Percentiles rank a stretch among this genome's conserved stretches.
Evolutionary conservation across 768 basidiomycete genomes (phyloP).

Genomic region (Bullera alba): DNA sequence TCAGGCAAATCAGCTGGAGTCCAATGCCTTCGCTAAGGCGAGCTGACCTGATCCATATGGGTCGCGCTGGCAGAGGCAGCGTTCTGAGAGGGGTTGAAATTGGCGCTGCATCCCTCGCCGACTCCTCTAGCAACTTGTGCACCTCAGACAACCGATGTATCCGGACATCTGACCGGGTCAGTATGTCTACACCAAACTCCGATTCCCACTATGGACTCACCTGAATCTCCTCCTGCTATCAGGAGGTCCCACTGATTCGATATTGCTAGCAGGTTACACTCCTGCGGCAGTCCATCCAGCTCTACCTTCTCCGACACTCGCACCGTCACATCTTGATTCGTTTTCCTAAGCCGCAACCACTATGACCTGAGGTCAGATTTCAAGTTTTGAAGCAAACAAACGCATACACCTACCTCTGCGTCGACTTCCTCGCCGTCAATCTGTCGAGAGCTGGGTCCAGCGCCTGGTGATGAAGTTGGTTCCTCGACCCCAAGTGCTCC

Average conservation of each 20-base stretch:
- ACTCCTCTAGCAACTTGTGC: conserved; percentile 22
- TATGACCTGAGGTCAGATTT: conserved; percentile 5
- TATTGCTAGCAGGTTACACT: conserved; percentile 37
- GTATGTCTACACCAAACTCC: neutral
- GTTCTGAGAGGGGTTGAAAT: conserved; percentile 10
- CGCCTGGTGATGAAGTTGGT: neutral
- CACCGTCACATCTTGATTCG: conserved; percentile 41
- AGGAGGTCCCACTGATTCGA: conserved; percentile 38
- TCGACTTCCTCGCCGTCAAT: conserved; percentile 37
- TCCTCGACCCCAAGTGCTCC: conserved; percentile 17
- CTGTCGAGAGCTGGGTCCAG: conserved; percentile 23
- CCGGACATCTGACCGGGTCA: conserved; percentile 18
- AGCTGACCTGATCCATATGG: conserved; percentile 33
- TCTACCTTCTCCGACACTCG: conserved; percentile 33
- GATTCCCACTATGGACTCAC: conserved; percentile 14
- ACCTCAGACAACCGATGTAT: conserved; percentile 31
- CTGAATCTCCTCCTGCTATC: conserved; percentile 23
- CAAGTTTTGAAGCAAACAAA: neutral
- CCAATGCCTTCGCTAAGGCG: neutral
- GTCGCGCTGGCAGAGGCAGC: conserved; percentile 22
- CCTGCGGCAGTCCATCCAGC: conserved; percentile 33
- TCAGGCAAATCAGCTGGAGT: conserved; percentile 1
- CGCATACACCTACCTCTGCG: conserved; percentile 28
- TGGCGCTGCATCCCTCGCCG: conserved; percentile 22
- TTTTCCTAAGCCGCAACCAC: conserved; percentile 40